Percentiles rank a stretch among this genome's conserved stretches.
These are phyloP conservation scores for Mrakia frigida DNA, from an alignment of 768 basidiomycete genomes.

Conservation along the genomic window DNA sequence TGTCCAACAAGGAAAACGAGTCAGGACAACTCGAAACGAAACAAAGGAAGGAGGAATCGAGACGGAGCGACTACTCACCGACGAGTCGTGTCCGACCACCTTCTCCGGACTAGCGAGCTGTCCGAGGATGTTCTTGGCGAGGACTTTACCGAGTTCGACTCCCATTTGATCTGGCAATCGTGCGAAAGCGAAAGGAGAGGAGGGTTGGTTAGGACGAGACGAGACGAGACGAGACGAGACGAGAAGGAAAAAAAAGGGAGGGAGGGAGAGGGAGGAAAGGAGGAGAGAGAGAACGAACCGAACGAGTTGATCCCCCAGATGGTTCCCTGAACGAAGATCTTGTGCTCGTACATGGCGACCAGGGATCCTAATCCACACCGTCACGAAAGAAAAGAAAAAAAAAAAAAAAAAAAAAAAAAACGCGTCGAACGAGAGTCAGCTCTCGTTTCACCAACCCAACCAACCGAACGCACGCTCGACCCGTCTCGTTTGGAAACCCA, in stretches of 20 bases:
- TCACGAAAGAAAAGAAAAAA: too few species aligned
- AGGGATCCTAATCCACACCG: conserved; percentile 62
- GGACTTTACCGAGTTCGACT: conserved; percentile 49
- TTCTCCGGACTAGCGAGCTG: conserved; percentile 61
- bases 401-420: too few species aligned
- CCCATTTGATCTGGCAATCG: conserved; percentile 99
- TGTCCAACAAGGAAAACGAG: too few species aligned
- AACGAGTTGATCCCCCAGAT: conserved; percentile 99
- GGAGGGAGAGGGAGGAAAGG: not conserved
- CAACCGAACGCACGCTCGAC: conserved; percentile 23
- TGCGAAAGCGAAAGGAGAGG: conserved; percentile 12
- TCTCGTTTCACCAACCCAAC: too few species aligned
- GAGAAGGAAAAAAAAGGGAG: not conserved
- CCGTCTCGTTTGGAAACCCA: too few species aligned
- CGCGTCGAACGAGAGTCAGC: too few species aligned
- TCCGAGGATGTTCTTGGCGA: conserved; percentile 90
- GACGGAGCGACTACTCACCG: conserved; percentile 39
- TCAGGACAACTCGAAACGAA: too few species aligned
- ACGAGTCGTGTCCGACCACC: conserved; percentile 83
- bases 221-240: not conserved
- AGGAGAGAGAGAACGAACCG: conserved; percentile 51
- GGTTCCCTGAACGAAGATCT: conserved; percentile 96
- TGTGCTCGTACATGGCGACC: conserved; percentile 93
- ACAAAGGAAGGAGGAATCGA: too few species aligned
- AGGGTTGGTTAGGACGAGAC: not conserved